Conservation (phyloP, 768 basidiomycete species). For the Lentinula lateritia region DNA sequence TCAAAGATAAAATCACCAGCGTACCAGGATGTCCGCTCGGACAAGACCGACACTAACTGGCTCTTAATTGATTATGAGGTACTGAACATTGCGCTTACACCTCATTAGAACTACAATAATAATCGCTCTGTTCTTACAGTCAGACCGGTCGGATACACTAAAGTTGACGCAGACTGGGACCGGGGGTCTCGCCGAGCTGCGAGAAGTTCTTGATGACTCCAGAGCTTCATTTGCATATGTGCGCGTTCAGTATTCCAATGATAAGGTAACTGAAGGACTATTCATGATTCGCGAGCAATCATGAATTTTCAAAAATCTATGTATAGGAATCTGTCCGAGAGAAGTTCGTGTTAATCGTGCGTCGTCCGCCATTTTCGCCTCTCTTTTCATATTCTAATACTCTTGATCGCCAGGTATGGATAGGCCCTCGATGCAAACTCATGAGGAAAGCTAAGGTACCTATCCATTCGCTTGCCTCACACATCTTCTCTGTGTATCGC, state of each 20-base stretch:
- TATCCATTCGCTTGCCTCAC: constrained; percentile 8
- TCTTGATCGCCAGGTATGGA: constrained; percentile 51
- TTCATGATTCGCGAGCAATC: constrained; percentile 18
- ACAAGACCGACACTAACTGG: constrained; percentile 89
- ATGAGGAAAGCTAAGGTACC: constrained; percentile 90
- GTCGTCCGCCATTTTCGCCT: constrained; percentile 11
- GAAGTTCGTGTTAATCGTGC: constrained; percentile 77
- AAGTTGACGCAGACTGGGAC: constrained; percentile 72
- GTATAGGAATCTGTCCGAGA: constrained; percentile 64
- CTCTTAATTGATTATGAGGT: constrained; percentile 84
- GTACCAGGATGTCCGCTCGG: constrained; percentile 46
- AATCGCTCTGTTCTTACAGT: constrained; percentile 23
- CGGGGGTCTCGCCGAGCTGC: constrained; percentile 76
- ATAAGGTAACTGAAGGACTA: constrained; percentile 36
- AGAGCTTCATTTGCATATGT: constrained; percentile 84
- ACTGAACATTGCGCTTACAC: constrained; percentile 9
- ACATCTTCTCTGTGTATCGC: constrained; percentile 10
- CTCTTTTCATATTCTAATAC: constrained; percentile 10
- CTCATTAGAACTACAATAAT: background rate
- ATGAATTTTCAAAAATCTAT: constrained; percentile 41
- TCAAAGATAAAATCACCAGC: background rate
- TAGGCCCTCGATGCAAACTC: constrained; percentile 75
- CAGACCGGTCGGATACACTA: constrained; percentile 65
- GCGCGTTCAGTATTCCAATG: constrained; percentile 80
- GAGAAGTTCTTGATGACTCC: constrained; percentile 59